Percentiles rank a stretch among this genome's conserved stretches.
Conservation (phyloP, 257 asterid species). For the Scutellaria minor region DNA sequence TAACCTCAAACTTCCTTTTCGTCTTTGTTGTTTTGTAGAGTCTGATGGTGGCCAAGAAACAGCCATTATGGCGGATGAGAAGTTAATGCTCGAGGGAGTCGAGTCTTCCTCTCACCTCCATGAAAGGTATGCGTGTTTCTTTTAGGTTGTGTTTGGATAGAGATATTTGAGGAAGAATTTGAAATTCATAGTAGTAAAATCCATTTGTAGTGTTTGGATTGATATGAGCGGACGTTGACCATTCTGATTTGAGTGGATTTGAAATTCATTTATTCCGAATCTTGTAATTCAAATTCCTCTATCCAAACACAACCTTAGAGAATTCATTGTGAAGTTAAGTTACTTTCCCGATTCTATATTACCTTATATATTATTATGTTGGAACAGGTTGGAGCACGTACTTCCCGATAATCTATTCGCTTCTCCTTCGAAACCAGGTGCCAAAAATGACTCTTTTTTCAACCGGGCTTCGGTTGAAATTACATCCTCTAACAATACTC, state of each 20-base stretch:
- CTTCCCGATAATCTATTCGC: slow-evolving; percentile 82
- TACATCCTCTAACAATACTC: slow-evolving; percentile 48
- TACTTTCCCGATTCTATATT: not conserved
- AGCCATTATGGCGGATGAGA: slow-evolving; percentile 41
- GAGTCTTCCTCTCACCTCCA: slow-evolving; percentile 39
- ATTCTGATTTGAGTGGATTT: no score
- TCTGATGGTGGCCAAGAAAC: slow-evolving; percentile 40
- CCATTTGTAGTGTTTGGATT: no score
- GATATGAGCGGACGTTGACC: no score
- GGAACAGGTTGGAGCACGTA: slow-evolving; percentile 63
- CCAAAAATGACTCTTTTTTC: slow-evolving; percentile 42
- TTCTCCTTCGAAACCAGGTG: slow-evolving; percentile 68
- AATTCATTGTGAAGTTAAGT: not conserved
- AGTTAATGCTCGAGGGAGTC: slow-evolving; percentile 36
- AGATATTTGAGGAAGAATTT: no score
- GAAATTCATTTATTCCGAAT: no score
- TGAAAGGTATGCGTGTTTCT: slow-evolving; percentile 37
- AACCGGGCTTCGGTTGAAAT: slow-evolving; percentile 37
- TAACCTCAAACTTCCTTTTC: not conserved
- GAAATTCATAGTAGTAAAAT: not conserved
- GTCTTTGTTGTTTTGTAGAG: slow-evolving; percentile 38
- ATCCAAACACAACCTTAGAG: no score
- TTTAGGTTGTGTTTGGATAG: slow-evolving; percentile 25
- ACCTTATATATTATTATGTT: slow-evolving; percentile 17
- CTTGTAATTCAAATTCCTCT: no score